Percentiles rank a stretch among this genome's conserved stretches.
phyloP scores from a whole-genome alignment of 441 rosid species.

The Corymbia calophylla region DNA sequence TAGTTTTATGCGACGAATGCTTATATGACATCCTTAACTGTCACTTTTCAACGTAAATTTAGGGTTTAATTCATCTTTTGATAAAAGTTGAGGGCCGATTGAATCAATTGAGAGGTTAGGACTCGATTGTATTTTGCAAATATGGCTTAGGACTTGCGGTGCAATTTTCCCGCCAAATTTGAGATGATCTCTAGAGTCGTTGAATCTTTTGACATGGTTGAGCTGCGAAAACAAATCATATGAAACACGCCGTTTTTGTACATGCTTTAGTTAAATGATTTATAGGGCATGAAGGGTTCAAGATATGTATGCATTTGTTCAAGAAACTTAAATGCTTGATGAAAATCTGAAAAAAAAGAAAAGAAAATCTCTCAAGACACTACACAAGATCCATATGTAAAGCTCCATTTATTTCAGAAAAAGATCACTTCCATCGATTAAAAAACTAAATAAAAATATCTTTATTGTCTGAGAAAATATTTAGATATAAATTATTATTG shows the following conservation, averaged over 20 bases:
- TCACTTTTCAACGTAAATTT: neutral
- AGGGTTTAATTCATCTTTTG: neutral
- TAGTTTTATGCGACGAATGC: neutral
- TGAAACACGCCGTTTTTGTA: neutral
- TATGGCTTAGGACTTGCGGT: neutral
- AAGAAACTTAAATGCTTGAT: neutral
- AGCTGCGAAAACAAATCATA: neutral
- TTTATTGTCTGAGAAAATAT: too few relatives aligned
- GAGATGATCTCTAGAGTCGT: neutral
- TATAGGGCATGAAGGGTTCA: neutral
- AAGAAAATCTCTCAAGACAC: neutral
- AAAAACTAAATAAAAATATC: too few relatives aligned
- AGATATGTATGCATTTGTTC: neutral
- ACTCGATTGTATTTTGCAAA: neutral
- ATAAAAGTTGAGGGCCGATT: too few relatives aligned
- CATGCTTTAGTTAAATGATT: neutral
- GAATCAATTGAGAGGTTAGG: neutral
- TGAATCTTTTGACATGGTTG: neutral
- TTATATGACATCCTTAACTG: neutral
- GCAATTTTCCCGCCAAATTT: neutral
- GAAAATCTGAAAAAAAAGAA: neutral
- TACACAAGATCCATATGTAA: neutral
- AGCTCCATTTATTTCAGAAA: neutral
- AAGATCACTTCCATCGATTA: accelerated
- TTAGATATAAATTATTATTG: too few relatives aligned